A percentile compares a stretch with the other conserved stretches of the same genome.
These are phyloP conservation scores for Peterozyma xylosa DNA, from an alignment of 805 yeast genomes.

Conservation along the genomic window DNA sequence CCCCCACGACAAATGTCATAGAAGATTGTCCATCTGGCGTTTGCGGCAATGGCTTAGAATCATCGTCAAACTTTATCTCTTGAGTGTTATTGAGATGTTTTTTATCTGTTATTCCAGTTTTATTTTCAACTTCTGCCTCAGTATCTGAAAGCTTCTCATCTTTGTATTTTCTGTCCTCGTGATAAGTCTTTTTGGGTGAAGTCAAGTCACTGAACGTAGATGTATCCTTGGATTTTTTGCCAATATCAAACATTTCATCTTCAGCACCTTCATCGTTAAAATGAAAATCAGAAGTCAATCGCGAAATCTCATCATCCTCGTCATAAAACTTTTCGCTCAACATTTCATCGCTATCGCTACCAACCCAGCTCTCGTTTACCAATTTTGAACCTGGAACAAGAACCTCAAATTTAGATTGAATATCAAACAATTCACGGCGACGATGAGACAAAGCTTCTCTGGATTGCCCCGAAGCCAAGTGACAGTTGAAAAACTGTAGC, in stretches of 20 bases:
- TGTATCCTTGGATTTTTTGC: conserved; percentile 12
- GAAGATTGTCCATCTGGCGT: conserved; percentile 12
- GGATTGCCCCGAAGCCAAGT: conserved; percentile 40
- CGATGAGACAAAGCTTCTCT: conserved; percentile 7
- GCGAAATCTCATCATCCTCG: conserved; percentile 11
- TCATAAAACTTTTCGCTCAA: conserved; percentile 21
- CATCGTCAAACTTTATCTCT: conserved; percentile 8
- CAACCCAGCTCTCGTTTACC: conserved; percentile 3
- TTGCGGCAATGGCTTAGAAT: neutral
- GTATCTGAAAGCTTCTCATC: conserved; percentile 2
- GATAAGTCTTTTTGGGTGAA: neutral
- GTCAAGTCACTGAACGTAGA: conserved; percentile 3
- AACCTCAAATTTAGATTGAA: conserved; percentile 7
- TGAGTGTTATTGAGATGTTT: conserved; percentile 1
- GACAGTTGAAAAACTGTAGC: conserved; percentile 39
- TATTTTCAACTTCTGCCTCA: conserved; percentile 12
- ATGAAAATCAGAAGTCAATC: conserved; percentile 1
- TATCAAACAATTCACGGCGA: conserved; percentile 8
- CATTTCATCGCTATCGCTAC: conserved; percentile 24
- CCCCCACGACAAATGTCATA: conserved; percentile 38
- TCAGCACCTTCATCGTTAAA: conserved; percentile 21
- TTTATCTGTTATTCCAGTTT: conserved; percentile 2
- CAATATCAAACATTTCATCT: conserved; percentile 8
- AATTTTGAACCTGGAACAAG: conserved; percentile 3
- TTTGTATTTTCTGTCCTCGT: neutral